These are phyloP conservation scores for Ophiostoma sp. DNA, from an alignment of 2,329 filamentous ascomycete genomes.

Conservation along the genomic window DNA sequence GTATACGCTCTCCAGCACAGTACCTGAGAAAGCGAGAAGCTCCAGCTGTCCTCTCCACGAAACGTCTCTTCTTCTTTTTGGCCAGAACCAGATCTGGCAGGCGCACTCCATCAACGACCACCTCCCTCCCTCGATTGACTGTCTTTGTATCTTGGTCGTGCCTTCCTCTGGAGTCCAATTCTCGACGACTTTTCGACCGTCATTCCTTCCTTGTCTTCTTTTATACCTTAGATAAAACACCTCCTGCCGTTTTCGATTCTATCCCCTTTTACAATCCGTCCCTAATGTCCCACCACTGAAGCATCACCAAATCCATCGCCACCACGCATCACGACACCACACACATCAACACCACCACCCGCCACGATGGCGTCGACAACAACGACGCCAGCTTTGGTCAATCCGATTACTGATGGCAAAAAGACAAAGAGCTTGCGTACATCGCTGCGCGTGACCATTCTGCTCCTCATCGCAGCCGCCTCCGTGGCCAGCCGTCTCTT, in stretches of 20 bases:
- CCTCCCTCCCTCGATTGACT: slow-evolving; percentile 8
- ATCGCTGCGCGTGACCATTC: slow-evolving; percentile 81
- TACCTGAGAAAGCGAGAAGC: slow-evolving; percentile 22
- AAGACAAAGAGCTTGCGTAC: slow-evolving; percentile 77
- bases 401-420: slow-evolving; percentile 67
- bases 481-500: slow-evolving; percentile 92
- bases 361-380: slow-evolving; percentile 42
- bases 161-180: background rate
- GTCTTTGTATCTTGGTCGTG: background rate
- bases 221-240: background rate
- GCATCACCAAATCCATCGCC: background rate
- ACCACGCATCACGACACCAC: slow-evolving; percentile 1
- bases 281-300: slow-evolving; percentile 8
- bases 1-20: slow-evolving; percentile 7
- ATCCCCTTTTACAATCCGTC: background rate
- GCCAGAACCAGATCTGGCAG: slow-evolving; percentile 18
- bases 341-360: background rate
- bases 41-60: slow-evolving; percentile 27
- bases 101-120: slow-evolving; percentile 19
- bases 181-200: slow-evolving; percentile 3
- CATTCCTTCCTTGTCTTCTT: background rate
- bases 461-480: slow-evolving; percentile 83
- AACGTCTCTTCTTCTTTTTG: slow-evolving; percentile 15
- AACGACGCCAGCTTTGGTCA: slow-evolving; percentile 36
- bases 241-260: background rate